Evolutionary conservation across 352 stramenopile genomes (phyloP), one percentile per base, ranked within the genome.

Genomic region (Pilasporangium apinafurcum): DNA sequence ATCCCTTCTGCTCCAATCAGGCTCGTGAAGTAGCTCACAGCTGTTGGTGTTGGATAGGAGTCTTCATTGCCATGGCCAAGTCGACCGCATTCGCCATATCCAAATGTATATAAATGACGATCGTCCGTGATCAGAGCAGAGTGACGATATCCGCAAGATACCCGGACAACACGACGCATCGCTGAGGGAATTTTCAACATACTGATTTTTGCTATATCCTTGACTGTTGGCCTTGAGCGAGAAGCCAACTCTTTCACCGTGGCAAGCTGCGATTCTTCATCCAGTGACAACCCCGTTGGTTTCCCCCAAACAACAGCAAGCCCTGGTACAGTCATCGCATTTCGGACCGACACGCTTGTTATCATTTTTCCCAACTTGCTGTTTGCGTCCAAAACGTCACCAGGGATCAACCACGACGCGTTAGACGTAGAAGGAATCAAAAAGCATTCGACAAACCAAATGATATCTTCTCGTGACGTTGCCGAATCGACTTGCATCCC

Each of bases 121-220:
- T 86, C 75, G 21, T 77, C 59, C 0, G 78, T 84, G 32, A 93
- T 59, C 8, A 93, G 49, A 7, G 81, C 79, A 0, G 76, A 87
- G 41, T 93, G 76, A 4, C 76, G 68, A 40, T 90, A 93, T 1
- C 81, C 81, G 44, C 81, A 93, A 0, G 71, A 66, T 4, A 93
- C 73, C 10, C 85, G 65, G 2, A 85, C 45, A 3, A 86, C 65
- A n/a, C 65, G 65, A 27, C 73, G 69, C 21, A 81, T 43, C 7
- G 77, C 69, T 0, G 62, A 56, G 3, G 74, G 77, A 4, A 90
- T 62, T 4, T 44, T 51, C 0, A 87, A 34, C 29, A 81, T 43
- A 1, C 43, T 61, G 12, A 89, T 38, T 6, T 65, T 25, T 21
- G 25, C 16, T 9, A 14, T 10, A 10, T 31, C 37, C 29, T n/a